Evolutionary conservation across 2,329 filamentous ascomycete genomes (phyloP), one percentile per base, ranked within the genome.

Genomic region (Cladosporium oxysporum): DNA sequence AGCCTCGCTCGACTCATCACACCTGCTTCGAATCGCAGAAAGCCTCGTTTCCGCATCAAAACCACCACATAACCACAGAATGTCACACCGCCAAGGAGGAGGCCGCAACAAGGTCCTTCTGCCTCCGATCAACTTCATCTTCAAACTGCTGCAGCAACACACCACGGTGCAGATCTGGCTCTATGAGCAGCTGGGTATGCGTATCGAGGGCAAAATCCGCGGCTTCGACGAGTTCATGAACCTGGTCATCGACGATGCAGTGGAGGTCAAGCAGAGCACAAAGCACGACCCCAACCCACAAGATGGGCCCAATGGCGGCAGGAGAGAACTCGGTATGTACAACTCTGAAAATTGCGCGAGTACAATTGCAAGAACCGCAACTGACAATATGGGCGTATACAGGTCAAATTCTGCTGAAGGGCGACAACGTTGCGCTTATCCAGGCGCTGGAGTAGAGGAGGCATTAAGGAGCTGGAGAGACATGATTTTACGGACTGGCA

Each of bases 191-290:
- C 84, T 98, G 63, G 89, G 89, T 16, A 93, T 97, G 76, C 87
- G 95, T 67, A 97, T 99, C 76, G 93, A 98, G 82, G 95, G 95
- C 69, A 97, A 94, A 82, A 97, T 99, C 71, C 88, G 95, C 75
- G 94, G 95, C 16, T 99, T 99, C 72, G 95, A 99, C 78, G 95
- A 99, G 80, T 99, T 98, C 82, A 97, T 99, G 93, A 99, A 99
- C 82, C 84, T 99, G 59, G 95, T 98, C 47, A 87, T 97, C 71
- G 95, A 99, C 76, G 93, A 99, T 73, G 95, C 95, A 33, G 88
- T 97, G 66, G 94, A 98, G 81, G 93, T 99, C 53, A 91, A 90
- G 78, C 87, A 92, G 76, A 84, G 91, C 64, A 93, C 91, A 69
- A 96, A 96, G 83, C 88, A 87, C 18, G 90, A 91, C 72, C 78